Evolutionary conservation across 495 filamentous ascomycete genomes (phyloP), one percentile per base, ranked within the genome.

Genomic region (Penicillium cosmopolitanum): DNA sequence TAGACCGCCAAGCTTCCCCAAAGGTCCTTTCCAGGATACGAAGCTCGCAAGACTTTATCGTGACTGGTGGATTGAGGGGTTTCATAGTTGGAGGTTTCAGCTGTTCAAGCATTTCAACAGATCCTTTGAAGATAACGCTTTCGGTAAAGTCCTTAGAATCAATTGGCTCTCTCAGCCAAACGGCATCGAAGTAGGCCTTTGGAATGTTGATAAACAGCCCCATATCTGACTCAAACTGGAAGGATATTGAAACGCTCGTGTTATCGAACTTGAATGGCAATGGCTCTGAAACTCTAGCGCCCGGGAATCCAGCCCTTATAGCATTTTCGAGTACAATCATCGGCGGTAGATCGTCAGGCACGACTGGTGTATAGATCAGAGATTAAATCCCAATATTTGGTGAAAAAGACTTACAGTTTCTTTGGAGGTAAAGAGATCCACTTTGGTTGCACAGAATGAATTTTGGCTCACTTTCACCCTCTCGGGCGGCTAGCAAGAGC

Each of bases 21-120:
- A 61, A 68, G 7, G 71, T 68, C 19, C 70, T 67, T 52, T 80
- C 77, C 5, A 79, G 59, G 16, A 80, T 68, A 15, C 77, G 76
- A 46, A 79, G 63, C 47, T 79, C 69, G 47, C 75, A 78, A 2
- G 75, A 80, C 42, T 60, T 64, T 28, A 61, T 58, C 5, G 67
- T 23, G 33, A 70, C 53, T 4, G 68, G 68, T 13, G 74, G 73
- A 25, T 66, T 74, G 62, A 69, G 66, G 9, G 74, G 51, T 46
- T 68, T 76, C 74, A 76, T 71, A 3, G 56, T 67, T 1, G 68
- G 64, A 10, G 70, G 56, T 47, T 74, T 70, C 7, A 75, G 48
- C 52, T 75, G 66, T 51, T 75, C 69, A 25, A 71, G 71, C 12
- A 62, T 11, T 52, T 76, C 76, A n/a, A 70, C 72, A 1, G 66